These are phyloP conservation scores for Pleurotus tuber-regium DNA, from an alignment of 768 basidiomycete species.

Conservation along the genomic window DNA sequence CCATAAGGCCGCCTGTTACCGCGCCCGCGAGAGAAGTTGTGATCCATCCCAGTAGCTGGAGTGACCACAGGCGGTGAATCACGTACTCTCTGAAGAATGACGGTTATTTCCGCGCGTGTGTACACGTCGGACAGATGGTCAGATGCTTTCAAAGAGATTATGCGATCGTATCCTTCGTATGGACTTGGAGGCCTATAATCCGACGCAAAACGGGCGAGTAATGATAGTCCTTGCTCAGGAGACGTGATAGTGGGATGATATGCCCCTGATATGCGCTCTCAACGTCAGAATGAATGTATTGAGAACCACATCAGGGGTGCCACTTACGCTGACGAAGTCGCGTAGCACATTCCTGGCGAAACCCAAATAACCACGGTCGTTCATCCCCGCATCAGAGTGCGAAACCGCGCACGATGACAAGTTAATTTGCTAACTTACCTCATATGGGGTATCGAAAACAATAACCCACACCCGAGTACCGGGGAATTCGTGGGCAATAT, in stretches of 20 bases:
- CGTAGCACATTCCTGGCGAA: constrained; percentile 53
- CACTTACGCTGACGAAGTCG: constrained; percentile 59
- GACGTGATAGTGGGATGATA: constrained; percentile 75
- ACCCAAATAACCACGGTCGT: not conserved
- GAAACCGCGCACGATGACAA: too few species aligned
- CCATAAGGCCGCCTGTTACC: not conserved
- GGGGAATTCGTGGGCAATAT: constrained; percentile 66
- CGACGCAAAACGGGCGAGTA: constrained; percentile 64
- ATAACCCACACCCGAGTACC: constrained; percentile 67
- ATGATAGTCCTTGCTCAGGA: constrained; percentile 51
- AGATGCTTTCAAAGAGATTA: constrained; percentile 42
- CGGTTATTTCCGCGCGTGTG: constrained; percentile 46
- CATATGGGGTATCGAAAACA: constrained; percentile 75
- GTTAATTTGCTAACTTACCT: constrained; percentile 57
- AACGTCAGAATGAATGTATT: constrained; percentile 1
- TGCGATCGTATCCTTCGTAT: constrained; percentile 65
- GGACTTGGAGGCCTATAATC: constrained; percentile 55
- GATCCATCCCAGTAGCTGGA: not conserved
- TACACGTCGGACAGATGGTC: constrained; percentile 45
- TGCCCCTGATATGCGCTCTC: constrained; percentile 43
- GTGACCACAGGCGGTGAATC: constrained; percentile 34
- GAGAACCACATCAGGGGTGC: constrained; percentile 8
- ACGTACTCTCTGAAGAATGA: constrained; percentile 50
- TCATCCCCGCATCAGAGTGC: not conserved
- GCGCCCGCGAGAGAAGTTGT: constrained; percentile 3